Evolutionary conservation across 768 basidiomycete species (phyloP), one percentile per base, ranked within the genome.

Genomic region (Cantharellus cinnabarinus): DNA sequence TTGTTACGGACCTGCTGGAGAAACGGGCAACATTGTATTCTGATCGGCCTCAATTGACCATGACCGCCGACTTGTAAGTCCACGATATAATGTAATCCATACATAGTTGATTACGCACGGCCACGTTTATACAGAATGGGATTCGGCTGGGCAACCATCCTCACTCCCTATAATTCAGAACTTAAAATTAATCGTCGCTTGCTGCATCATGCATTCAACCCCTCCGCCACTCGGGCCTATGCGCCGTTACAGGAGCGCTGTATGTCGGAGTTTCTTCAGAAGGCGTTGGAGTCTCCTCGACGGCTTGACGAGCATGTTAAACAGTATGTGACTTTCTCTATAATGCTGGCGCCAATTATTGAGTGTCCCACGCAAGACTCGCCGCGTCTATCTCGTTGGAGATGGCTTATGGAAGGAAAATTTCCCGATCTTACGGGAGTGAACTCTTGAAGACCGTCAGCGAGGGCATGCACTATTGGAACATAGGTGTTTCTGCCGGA

Each of bases 1-100:
- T 48, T 5, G 63, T 62, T 5, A 44, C 40, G 20, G 63, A 63
- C 52, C 56, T 64, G 3, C 51, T 64, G 14, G 62, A 63, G 29
- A 63, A 63, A 57, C 58, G 60, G 3, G 59, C 62, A 5, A 58
- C 50, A 7, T 50, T 64, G 3, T 64, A 63, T 52, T 56, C 63
- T 20, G 64, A 61, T 34, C 52, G 63, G 34, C 63, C 63, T 39
- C 58, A 54, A 5, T 59, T 63, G 62, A 53, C 62, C 35, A 61
- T 63, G 42, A 41, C 55, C 41, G 62, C 59, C 42, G 62, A 58
- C 14, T 41, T 57, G 56, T 57, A 37, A 10, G 52, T 54, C 10
- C 10, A 48, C 10, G 52, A 54, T 0, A 7, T 10, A 7, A 37
- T 37, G 10, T 54, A 37, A 7, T 37, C 35, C 35, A 7, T 54